Evolutionary conservation across 148 eudicot species (phyloP).

Genomic region (Cornus florida): DNA sequence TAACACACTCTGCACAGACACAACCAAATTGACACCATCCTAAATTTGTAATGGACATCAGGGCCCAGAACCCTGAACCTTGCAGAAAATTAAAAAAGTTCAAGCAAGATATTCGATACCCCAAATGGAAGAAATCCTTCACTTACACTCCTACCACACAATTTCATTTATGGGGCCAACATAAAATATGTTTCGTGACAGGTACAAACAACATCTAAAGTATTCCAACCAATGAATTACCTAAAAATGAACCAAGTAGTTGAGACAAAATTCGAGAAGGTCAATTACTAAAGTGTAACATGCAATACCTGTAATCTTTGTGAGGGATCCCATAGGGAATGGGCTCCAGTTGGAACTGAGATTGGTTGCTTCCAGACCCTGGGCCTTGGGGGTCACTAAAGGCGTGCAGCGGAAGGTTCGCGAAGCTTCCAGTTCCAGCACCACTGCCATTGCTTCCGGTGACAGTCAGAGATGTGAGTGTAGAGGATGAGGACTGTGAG

Average conservation of each 20-base stretch:
- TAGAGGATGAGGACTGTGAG: background rate
- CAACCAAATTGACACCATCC: background rate
- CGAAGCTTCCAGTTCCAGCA: background rate
- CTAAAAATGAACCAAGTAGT: background rate
- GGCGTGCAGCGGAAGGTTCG: background rate
- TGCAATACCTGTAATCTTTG: conserved; percentile 12
- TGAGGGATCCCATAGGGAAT: conserved; percentile 23
- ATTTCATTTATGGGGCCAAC: background rate
- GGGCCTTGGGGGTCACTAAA: background rate
- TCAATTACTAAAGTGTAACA: background rate
- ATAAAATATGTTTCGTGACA: no score
- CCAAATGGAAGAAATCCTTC: background rate
- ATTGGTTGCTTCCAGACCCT: background rate
- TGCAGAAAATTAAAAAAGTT: background rate
- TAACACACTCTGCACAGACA: background rate
- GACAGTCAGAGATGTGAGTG: background rate
- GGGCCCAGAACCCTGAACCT: background rate
- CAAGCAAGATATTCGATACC: background rate
- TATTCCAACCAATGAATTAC: no score
- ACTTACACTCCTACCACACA: background rate
- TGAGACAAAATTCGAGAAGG: background rate
- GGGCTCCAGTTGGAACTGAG: conserved; percentile 19
- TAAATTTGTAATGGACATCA: background rate
- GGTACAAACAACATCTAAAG: background rate
- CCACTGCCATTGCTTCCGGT: background rate